Evolutionary conservation across 352 stramenopile genomes (phyloP), one percentile per base, ranked within the genome.

Genomic region (Phytopythium ostracodes): DNA sequence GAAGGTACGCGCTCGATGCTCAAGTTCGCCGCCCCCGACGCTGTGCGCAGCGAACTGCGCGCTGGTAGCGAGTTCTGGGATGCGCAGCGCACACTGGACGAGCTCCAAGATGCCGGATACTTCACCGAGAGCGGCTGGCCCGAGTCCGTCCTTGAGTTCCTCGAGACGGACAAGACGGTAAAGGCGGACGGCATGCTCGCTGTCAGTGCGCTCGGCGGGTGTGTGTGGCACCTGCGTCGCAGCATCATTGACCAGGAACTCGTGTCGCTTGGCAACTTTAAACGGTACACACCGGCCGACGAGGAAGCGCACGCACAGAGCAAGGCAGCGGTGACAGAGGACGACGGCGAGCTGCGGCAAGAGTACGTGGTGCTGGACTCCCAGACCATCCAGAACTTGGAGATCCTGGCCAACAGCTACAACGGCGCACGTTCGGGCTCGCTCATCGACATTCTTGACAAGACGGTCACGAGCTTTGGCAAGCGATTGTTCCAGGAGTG

Each of bases 381-480:
- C 15, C 96, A 97, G 36, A 99, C 98, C 8, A 88, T 99, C 24
- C 83, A 96, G 36, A 99, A 99, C 66, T 79, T 99, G 14, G 97
- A 99, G 73, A 81, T 98, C 20, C 71, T 98, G 17, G 77, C 68
- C 17, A 98, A 98, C 72, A 97, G 79, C 73, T 94, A 85, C 65
- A 94, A 98, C 63, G 86, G 94, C 40, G 91, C 81, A 5, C 88
- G 86, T 20, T 81, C 86, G 25, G 96, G 96, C 6, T 98, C 87
- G 24, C 79, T 99, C 17, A 98, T 96, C 29, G 75, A 92, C 59
- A 89, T 93, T 44, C 81, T 97, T 64, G 86, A 96, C 67, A 93
- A 95, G 64, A 94, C 86, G 0, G 74, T 93, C 51, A 99, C 94
- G 33, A 88, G 92, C 42, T 98, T 99, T 73, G 98, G 98, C 46